Base-by-base conservation (phyloP, 2,329 filamentous ascomycete species). In the Aspergillus ochraceus region DNA sequence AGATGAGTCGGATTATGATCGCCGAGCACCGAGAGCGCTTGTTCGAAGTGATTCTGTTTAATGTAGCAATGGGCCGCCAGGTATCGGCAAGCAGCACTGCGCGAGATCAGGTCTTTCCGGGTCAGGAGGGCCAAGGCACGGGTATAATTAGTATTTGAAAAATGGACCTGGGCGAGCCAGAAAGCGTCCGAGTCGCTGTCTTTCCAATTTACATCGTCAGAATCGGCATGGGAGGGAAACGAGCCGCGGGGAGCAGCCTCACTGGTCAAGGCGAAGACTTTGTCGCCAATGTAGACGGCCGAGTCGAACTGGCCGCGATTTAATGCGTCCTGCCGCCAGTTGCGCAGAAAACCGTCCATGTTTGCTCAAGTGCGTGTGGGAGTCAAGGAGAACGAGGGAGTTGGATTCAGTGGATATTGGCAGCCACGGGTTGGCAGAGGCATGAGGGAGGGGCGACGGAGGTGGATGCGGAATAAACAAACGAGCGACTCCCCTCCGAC, bases 141-240 rank as follows among this genome's bases (percentile, higher is more conserved):
- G 9, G 90, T 95, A 76, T 96, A 97, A 80, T 98, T 97, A 69
- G 92, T 93, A 52, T 92, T 95, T 54, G 89, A 90, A 79, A 98
- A 99, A 77, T 99, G 94, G 42, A 97, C 92, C 78, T 98, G 94
- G n/a, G 95, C 95, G 49, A 99, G 88, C 90, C 92, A 97, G 73
- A 97, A 97, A 46, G 93, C 94, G 75, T 99, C 95, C 65, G 91
- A 89, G 71, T 97, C 92, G 74, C 94, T 90, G 71, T 93, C 95
- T 97, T 47, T 36, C 17, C 19, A 50, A 54, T 39, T 36, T 14
- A 14, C 6, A 30, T 52, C 54, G 14, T 42, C 9, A 49, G 26
- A 32, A 10, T n/a, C 14, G 36, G 14, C 12, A 11, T 36, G 36
- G 36, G 14, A 10, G 19, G 36, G n/a, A 39, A 19, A 9, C 30